Base-by-base conservation (phyloP, 1,284 basidiomycete genomes). In the Erythrobasidium hasegawianum region DNA sequence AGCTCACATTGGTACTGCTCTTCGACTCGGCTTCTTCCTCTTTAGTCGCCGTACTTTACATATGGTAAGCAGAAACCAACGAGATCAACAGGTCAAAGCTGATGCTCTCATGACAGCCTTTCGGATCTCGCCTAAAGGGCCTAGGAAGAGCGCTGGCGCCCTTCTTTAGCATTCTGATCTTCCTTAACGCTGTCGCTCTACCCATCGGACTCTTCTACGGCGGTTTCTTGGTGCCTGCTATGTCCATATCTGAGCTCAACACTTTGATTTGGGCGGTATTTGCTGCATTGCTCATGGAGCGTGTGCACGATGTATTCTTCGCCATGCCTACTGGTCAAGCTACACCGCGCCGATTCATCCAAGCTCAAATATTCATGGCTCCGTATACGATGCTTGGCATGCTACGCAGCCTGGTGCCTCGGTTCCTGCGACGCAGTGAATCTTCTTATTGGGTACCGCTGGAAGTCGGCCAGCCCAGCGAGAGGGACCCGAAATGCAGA, bases 341-440 rank as follows among this genome's bases (percentile, higher is more conserved):
- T 1, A 70, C 69, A 3, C 68, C 71, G 4, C 67, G 72, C 10
- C 70, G 71, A 24, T 57, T 66, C 2, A 45, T 72, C 20, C 72
- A 71, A 47, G 57, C 70, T 9, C 70, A 70, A 69, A 67, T 71
- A 64, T 73, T 71, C 55, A 69, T 69, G 52, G 71, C 71, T 5
- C 71, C 72, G 8, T 73, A 73, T 64, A 59, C 71, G 27, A 64
- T 67, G 8, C 53, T 73, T 24, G 72, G 71, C n/a, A 61, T 73
- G 39, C 33, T 72, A 1, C 71, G 71, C 20, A 52, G 71, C 16
- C 38, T 71, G 29, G 55, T 73, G n/a, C 72, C 72, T 2, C 53
- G 47, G 22, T 59, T 66, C 39, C 52, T 73, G 14, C 70, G 72
- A 39, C 70, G 71, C 62, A 60, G 68, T 20, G 61, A 64, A 14